These are phyloP conservation scores for Metschnikowia peoriensis DNA, from an alignment of 805 yeast species.

Conservation along the genomic window DNA sequence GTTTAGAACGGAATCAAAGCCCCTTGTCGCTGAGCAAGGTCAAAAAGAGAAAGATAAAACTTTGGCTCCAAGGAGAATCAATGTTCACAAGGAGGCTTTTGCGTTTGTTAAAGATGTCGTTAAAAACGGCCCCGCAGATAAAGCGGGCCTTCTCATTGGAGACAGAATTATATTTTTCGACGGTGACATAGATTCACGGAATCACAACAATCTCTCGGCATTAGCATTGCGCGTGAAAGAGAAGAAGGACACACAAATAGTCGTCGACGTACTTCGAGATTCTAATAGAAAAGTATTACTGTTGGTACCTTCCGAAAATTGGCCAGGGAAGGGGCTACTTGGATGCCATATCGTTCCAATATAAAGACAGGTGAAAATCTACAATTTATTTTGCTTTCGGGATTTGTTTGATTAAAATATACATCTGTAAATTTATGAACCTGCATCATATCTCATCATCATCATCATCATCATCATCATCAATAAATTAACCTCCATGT, in stretches of 20 bases:
- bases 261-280: slow-evolving; percentile 33
- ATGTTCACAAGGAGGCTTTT: slow-evolving; percentile 40
- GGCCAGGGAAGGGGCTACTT: slow-evolving; percentile 68
- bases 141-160: slow-evolving; percentile 48
- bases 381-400: too few relatives aligned
- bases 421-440: not conserved
- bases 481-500: slow-evolving; percentile 73
- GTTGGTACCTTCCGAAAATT: slow-evolving; percentile 47
- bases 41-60: too few relatives aligned
- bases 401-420: not conserved
- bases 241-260: slow-evolving; percentile 29
- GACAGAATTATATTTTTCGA: slow-evolving; percentile 62
- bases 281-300: slow-evolving; percentile 17
- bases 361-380: not conserved
- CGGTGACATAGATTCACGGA: slow-evolving; percentile 46
- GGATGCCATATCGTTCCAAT: slow-evolving; percentile 60
- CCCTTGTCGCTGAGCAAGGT: too few relatives aligned
- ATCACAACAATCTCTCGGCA: slow-evolving; percentile 49
- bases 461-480: too few relatives aligned
- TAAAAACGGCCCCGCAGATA: slow-evolving; percentile 53
- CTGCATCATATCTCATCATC: not conserved
- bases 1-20: slow-evolving; percentile 20
- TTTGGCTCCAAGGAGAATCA: not conserved
- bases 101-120: slow-evolving; percentile 53
- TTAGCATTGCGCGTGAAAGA: slow-evolving; percentile 45